These are phyloP conservation scores for Rehmannia glutinosa DNA, from an alignment of 257 asterid genomes.

Conservation along the genomic window DNA sequence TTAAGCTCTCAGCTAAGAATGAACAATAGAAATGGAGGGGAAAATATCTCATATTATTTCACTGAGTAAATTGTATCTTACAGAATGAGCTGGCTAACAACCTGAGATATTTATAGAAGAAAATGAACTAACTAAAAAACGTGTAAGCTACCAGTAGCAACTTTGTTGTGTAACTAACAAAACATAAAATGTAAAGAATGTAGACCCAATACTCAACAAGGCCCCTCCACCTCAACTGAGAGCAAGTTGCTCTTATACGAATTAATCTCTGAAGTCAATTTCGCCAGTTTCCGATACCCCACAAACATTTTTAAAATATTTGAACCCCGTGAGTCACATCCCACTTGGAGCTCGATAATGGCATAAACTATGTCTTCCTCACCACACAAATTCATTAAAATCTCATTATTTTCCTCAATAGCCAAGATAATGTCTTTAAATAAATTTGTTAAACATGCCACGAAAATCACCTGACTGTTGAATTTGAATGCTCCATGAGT, in stretches of 20 bases:
- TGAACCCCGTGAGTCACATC: conserved; percentile 86
- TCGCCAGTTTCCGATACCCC: conserved; percentile 73
- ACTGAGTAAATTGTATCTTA: no score
- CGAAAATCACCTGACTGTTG: conserved; percentile 44
- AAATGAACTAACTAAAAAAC: no score
- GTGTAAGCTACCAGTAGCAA: no score
- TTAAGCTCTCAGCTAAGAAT: no score
- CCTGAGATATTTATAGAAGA: no score
- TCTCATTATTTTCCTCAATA: conserved; percentile 77
- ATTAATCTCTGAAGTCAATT: conserved; percentile 82
- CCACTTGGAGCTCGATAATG: conserved; percentile 88
- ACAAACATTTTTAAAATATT: conserved; percentile 68
- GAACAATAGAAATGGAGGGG: no score
- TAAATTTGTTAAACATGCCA: conserved; percentile 73
- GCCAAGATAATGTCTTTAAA: conserved; percentile 91
- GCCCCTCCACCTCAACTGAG: conserved; percentile 71
- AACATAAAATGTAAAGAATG: no score
- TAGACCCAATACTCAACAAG: no score
- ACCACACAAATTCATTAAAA: conserved; percentile 71
- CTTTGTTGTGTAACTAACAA: no score
- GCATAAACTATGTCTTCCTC: conserved; percentile 96
- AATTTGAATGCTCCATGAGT: conserved; percentile 37
- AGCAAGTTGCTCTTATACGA: conserved; percentile 73
- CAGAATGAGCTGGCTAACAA: no score
- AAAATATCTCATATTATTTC: no score